Conservation (phyloP, 2,329 filamentous ascomycete genomes). For the Paramyrothecium sp. region DNA sequence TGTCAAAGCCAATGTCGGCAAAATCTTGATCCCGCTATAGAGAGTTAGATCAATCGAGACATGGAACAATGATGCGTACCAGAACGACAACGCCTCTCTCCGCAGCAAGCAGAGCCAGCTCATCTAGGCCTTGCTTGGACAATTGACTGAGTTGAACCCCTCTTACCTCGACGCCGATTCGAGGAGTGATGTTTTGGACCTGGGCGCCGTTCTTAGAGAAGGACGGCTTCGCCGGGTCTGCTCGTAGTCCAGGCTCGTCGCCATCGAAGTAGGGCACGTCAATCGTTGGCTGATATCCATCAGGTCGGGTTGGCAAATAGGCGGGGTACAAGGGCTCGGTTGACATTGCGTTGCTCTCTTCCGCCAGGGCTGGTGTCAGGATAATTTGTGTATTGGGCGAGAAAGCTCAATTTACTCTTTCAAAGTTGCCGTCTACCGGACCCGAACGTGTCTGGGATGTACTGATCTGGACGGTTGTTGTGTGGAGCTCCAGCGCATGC, state of each 20-base stretch:
- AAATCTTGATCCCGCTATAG: constrained; percentile 27
- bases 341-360: constrained; percentile 13
- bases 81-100: constrained; percentile 29
- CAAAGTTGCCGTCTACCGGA: too few relatives aligned
- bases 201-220: constrained; percentile 14
- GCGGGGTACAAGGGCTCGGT: constrained; percentile 27
- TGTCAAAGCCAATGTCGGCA: constrained; percentile 27
- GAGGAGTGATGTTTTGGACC: constrained; percentile 21
- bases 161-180: constrained; percentile 24
- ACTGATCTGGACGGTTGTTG: too few relatives aligned
- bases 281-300: constrained; percentile 22
- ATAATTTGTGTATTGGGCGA: neutral
- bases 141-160: constrained; percentile 26
- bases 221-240: constrained; percentile 20
- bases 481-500: too few relatives aligned
- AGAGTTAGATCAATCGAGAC: neutral
- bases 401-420: too few relatives aligned
- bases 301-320: constrained; percentile 28
- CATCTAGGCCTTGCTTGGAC: constrained; percentile 20
- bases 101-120: constrained; percentile 26
- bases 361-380: neutral
- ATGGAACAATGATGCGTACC: constrained; percentile 11
- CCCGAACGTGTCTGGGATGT: too few relatives aligned
- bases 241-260: constrained; percentile 27
- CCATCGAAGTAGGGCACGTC: constrained; percentile 22